Conservation (phyloP, 345 rosid species). For the Melaleuca quinquenervia region DNA sequence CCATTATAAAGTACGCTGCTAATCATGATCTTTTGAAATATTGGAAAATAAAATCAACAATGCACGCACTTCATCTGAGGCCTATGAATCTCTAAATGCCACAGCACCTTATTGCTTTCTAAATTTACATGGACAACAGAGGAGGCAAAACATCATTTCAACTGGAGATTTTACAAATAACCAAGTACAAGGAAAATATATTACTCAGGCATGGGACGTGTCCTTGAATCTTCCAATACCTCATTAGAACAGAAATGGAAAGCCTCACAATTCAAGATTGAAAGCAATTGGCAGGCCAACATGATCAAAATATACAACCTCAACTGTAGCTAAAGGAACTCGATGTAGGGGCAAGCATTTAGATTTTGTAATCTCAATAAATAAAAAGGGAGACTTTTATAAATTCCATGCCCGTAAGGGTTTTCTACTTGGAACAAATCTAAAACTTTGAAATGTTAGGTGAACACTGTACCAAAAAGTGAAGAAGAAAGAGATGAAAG, state of each 20-base stretch:
- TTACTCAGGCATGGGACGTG: not conserved
- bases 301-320: not conserved
- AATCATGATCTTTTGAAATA: not conserved
- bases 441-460: not conserved
- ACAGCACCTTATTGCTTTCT: not conserved
- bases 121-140: not conserved
- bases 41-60: not conserved
- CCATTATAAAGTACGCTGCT: not conserved
- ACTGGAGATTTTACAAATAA: not conserved
- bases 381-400: not conserved
- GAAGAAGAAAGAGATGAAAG: not conserved
- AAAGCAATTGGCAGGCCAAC: not conserved
- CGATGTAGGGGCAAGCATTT: not conserved
- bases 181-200: not conserved
- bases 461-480: not conserved
- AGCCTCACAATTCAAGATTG: not conserved
- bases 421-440: not conserved
- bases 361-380: not conserved
- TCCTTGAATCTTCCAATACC: not conserved
- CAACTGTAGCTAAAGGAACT: not conserved
- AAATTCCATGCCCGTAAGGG: not conserved
- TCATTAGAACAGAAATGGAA: not conserved
- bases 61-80: not conserved
- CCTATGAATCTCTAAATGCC: not conserved
- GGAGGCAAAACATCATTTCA: not conserved